These are phyloP conservation scores for Sporothrix globosa DNA, from an alignment of 2,329 filamentous ascomycete genomes.

Conservation along the genomic window DNA sequence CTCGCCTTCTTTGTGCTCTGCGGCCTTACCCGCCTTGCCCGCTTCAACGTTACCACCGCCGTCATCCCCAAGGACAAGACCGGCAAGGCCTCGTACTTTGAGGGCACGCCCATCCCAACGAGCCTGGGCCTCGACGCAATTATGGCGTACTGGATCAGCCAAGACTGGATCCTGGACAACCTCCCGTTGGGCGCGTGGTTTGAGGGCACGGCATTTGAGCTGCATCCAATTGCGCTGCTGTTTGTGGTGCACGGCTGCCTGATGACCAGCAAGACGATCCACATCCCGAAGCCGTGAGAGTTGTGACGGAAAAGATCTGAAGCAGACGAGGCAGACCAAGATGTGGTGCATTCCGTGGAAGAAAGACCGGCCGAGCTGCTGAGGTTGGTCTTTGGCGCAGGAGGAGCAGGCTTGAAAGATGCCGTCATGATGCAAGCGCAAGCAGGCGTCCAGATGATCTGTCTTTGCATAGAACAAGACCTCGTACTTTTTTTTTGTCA, in stretches of 20 bases:
- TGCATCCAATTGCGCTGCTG: constrained; percentile 79
- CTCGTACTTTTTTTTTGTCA: background rate
- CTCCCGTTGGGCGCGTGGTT: constrained; percentile 76
- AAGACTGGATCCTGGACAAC: constrained; percentile 76
- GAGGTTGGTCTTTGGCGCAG: background rate
- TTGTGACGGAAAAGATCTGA: background rate
- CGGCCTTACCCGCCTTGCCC: constrained; percentile 87
- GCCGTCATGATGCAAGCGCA: background rate
- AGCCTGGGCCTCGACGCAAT: constrained; percentile 77
- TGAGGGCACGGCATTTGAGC: constrained; percentile 70
- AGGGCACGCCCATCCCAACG: constrained; percentile 94
- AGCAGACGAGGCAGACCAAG: background rate
- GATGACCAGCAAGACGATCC: constrained; percentile 94
- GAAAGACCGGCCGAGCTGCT: background rate
- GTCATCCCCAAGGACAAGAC: constrained; percentile 87
- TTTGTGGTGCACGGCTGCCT: constrained; percentile 89
- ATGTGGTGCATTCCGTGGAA: background rate
- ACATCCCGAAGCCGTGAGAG: constrained; percentile 80
- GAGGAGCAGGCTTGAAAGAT: background rate
- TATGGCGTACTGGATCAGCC: constrained; percentile 87
- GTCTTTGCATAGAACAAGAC: constrained; percentile 18
- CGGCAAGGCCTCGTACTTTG: constrained; percentile 94
- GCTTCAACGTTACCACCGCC: constrained; percentile 95
- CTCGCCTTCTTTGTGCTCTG: constrained; percentile 91
- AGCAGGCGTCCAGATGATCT: background rate